Evolutionary conservation across 306 rosid genomes (phyloP).

Genomic region (Arachis hypogaea): DNA sequence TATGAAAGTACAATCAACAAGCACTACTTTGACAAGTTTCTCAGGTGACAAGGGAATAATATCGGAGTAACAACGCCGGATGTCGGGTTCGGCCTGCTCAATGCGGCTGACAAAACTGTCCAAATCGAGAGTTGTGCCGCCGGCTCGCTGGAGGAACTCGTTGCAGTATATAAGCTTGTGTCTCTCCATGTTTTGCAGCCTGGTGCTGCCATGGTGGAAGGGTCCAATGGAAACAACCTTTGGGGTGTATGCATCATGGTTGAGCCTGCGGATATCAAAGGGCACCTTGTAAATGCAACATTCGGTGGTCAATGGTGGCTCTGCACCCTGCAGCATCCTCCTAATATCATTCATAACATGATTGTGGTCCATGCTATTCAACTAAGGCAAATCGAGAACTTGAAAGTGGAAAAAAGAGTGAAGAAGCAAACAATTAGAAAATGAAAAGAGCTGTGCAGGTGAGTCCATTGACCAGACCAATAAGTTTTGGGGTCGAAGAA

Average conservation of each 20-base stretch:
- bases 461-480: no score
- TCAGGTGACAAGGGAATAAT: not conserved
- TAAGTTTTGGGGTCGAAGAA: no score
- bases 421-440: not conserved
- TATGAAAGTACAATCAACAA: slow-evolving; percentile 38
- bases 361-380: slow-evolving; percentile 6
- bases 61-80: slow-evolving; percentile 37
- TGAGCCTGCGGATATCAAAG: slow-evolving; percentile 25
- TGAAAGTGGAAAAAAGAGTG: not conserved
- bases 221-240: slow-evolving; percentile 49
- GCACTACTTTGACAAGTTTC: slow-evolving; percentile 36
- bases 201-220: slow-evolving; percentile 11
- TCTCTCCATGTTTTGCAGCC: slow-evolving; percentile 33
- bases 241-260: slow-evolving; percentile 43
- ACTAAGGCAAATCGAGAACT: not conserved
- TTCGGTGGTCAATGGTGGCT: not conserved
- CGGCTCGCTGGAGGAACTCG: not conserved
- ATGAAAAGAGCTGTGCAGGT: not conserved
- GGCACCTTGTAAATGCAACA: slow-evolving; percentile 47
- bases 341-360: slow-evolving; percentile 2
- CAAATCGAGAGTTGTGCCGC: not conserved
- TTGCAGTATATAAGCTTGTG: slow-evolving; percentile 35
- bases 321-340: not conserved
- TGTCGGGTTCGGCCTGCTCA: not conserved
- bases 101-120: not conserved